phyloP scores from a whole-genome alignment of 129 eudicot genomes.

The Pulicaria dysenterica region DNA sequence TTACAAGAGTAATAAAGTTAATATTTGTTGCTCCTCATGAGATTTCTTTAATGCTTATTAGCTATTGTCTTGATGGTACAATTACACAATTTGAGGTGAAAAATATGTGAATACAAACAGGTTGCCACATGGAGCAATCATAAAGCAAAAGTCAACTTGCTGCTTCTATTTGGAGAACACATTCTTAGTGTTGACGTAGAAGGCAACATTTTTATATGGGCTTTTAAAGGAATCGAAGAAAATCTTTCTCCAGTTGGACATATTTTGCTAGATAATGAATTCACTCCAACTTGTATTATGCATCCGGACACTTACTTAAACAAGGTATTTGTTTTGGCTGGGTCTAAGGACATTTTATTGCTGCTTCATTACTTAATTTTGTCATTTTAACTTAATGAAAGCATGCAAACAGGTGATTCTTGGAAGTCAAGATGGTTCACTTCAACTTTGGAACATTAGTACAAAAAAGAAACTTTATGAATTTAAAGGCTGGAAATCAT shows the following conservation, averaged over 20 bases:
- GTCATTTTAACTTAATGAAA: conserved; percentile 18
- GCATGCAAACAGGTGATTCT: conserved; percentile 63
- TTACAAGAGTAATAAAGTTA: too few species aligned
- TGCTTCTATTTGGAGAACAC: conserved; percentile 89
- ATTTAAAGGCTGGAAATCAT: conserved; percentile 85
- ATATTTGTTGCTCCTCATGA: too few species aligned
- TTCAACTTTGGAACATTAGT: conserved; percentile 95
- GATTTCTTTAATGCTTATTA: too few species aligned
- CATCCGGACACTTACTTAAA: conserved; percentile 98
- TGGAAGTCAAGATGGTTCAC: conserved; percentile 84
- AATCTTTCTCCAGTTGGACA: conserved; percentile 73
- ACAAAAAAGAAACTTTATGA: conserved; percentile 80
- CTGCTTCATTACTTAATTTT: neutral
- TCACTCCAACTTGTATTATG: conserved; percentile 84
- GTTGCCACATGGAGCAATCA: conserved; percentile 90
- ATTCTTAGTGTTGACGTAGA: conserved; percentile 78
- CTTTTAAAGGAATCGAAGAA: conserved; percentile 72
- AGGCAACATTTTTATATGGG: conserved; percentile 83
- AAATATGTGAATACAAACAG: conserved; percentile 31
- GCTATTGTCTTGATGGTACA: neutral
- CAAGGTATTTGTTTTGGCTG: conserved; percentile 55
- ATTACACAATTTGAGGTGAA: conserved; percentile 12
- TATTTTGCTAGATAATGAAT: conserved; percentile 57
- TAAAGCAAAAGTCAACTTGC: conserved; percentile 66
- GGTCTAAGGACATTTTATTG: neutral